These are phyloP conservation scores for Ceratobasidium sp. DNA, from an alignment of 1,284 basidiomycete genomes.

Conservation along the genomic window DNA sequence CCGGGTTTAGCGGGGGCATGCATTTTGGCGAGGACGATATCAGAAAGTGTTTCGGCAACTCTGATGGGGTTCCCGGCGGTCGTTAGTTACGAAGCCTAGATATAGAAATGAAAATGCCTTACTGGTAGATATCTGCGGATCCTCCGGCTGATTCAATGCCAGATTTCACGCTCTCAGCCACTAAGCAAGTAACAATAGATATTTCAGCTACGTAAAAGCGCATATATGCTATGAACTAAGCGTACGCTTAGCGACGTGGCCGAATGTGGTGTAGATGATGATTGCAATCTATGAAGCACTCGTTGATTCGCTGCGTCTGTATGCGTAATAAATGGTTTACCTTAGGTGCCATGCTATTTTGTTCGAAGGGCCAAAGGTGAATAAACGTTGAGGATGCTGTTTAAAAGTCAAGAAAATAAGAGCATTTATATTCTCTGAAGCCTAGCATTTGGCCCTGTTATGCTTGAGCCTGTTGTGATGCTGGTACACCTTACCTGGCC, in stretches of 20 bases:
- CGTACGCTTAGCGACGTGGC: constrained; percentile 80
- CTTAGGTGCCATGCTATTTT: constrained; percentile 9
- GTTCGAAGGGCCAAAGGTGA: background rate
- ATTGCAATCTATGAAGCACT: constrained; percentile 71
- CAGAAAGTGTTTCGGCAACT: constrained; percentile 86
- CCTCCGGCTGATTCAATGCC: constrained; percentile 83
- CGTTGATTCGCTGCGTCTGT: background rate
- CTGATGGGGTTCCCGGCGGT: constrained; percentile 58
- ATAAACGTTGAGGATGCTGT: background rate
- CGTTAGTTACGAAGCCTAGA: constrained; percentile 5
- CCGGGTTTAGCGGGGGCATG: constrained; percentile 62
- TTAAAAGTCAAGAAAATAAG: background rate
- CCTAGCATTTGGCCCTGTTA: background rate
- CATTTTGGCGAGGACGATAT: constrained; percentile 84
- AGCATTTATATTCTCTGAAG: background rate
- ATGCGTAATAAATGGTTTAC: constrained; percentile 3
- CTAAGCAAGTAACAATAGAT: constrained; percentile 60
- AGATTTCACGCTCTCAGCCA: constrained; percentile 83
- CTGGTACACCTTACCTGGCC: too few species aligned
- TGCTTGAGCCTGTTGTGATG: too few species aligned
- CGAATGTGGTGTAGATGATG: constrained; percentile 86
- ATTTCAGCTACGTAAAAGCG: constrained; percentile 1
- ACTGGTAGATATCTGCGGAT: constrained; percentile 76
- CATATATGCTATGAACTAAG: constrained; percentile 50
- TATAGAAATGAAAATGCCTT: constrained; percentile 55